A percentile compares a stretch with the other conserved stretches of the same genome.
phyloP scores from a whole-genome alignment of 2,329 filamentous ascomycete species.

The Fusarium nematophilum region DNA sequence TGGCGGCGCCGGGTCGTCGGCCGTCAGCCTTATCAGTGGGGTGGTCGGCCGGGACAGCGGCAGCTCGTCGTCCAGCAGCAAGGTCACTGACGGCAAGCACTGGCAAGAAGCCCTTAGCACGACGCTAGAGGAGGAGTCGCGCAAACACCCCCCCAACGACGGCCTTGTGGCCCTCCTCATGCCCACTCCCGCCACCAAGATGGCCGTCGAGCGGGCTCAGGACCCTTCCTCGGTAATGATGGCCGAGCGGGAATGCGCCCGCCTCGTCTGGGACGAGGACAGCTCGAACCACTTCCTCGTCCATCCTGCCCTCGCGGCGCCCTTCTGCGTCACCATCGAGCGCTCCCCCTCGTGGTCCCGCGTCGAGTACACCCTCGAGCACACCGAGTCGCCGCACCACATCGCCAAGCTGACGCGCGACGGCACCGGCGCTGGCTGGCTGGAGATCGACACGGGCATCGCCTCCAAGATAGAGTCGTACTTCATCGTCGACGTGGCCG shows the following conservation, averaged over 20 bases:
- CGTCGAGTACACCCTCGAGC: slow-evolving; percentile 73
- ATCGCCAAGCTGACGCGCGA: slow-evolving; percentile 71
- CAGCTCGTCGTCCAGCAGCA: slow-evolving; percentile 39
- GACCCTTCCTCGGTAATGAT: slow-evolving; percentile 70
- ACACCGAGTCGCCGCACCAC: slow-evolving; percentile 70
- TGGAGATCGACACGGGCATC: slow-evolving; percentile 71
- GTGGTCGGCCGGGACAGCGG: slow-evolving; percentile 45
- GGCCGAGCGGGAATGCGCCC: slow-evolving; percentile 75
- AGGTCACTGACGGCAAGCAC: slow-evolving; percentile 55
- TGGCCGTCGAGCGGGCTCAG: slow-evolving; percentile 69
- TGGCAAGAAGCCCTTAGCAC: slow-evolving; percentile 70
- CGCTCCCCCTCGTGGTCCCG: slow-evolving; percentile 69
- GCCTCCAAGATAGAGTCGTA: slow-evolving; percentile 69
- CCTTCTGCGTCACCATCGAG: slow-evolving; percentile 70
- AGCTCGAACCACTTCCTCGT: slow-evolving; percentile 69
- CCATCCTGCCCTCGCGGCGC: slow-evolving; percentile 71
- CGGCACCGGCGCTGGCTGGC: slow-evolving; percentile 67
- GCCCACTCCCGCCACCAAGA: slow-evolving; percentile 71
- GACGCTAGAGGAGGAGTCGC: slow-evolving; percentile 65
- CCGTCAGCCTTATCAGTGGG: slow-evolving; percentile 47
- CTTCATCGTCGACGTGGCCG: slow-evolving; percentile 72
- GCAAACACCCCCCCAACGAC: slow-evolving; percentile 66
- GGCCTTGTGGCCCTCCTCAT: slow-evolving; percentile 76
- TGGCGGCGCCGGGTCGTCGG: slow-evolving; percentile 38
- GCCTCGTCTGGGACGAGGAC: slow-evolving; percentile 78